These are phyloP conservation scores for Garcia nutans DNA, from an alignment of 345 rosid species.

Conservation along the genomic window DNA sequence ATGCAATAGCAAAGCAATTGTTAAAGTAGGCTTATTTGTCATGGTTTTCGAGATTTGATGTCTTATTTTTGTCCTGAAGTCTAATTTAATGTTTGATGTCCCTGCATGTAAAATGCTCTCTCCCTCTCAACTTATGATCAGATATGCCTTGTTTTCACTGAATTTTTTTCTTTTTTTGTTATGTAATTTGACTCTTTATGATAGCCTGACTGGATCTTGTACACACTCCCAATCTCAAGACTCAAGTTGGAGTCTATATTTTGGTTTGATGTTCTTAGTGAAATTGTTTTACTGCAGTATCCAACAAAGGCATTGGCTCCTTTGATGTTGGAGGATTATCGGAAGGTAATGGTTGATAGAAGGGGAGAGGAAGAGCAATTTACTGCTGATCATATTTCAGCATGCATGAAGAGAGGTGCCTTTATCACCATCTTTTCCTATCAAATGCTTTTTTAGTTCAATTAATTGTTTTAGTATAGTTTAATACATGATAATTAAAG, in stretches of 20 bases:
- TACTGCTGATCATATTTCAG: constrained; percentile 62
- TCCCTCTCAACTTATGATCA: neutral
- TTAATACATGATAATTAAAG: neutral
- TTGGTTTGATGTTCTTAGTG: neutral
- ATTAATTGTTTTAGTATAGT: neutral
- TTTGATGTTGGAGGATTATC: constrained; percentile 86
- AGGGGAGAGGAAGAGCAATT: constrained; percentile 92
- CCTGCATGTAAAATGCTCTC: neutral
- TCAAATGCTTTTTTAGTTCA: neutral
- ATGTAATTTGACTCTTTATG: neutral
- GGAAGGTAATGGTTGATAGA: constrained; percentile 82
- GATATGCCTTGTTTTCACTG: neutral
- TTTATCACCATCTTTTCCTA: neutral
- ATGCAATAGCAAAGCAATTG: neutral
- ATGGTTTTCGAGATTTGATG: neutral
- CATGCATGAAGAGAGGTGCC: constrained; percentile 84
- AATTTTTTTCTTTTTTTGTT: neutral
- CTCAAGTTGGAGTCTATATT: neutral
- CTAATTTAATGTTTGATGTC: neutral
- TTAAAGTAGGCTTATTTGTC: neutral
- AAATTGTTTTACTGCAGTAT: constrained; percentile 45
- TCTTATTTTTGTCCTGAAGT: neutral
- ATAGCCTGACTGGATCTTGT: neutral
- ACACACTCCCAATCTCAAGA: neutral
- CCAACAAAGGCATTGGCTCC: constrained; percentile 96